phyloP scores from a whole-genome alignment of 2,329 filamentous ascomycete species.

The Aspergillus sp. region DNA sequence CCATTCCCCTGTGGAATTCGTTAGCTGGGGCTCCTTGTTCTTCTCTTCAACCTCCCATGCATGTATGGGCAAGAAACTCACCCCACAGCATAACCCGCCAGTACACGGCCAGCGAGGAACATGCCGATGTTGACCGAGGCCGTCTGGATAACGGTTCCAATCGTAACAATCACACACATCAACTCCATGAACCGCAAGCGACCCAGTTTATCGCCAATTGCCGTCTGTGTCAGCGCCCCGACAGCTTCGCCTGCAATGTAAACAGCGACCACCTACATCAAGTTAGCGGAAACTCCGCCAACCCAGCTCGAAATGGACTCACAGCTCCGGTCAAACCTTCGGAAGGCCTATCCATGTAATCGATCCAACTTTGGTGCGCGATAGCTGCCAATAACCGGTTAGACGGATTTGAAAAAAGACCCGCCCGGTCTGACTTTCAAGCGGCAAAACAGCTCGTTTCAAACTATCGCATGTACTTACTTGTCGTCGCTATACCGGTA shows the following conservation, averaged over 20 bases:
- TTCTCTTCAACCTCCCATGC: background rate
- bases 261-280: slow-evolving; percentile 51
- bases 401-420: background rate
- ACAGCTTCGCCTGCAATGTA: slow-evolving; percentile 61
- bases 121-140: slow-evolving; percentile 56
- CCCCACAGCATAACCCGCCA: slow-evolving; percentile 51
- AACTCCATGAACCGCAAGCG: slow-evolving; percentile 56
- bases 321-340: slow-evolving; percentile 56
- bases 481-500: slow-evolving; percentile 61
- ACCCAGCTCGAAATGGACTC: background rate
- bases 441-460: no score
- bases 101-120: slow-evolving; percentile 51
- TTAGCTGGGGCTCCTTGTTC: background rate
- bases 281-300: background rate
- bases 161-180: slow-evolving; percentile 55
- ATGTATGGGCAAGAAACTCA: slow-evolving; percentile 20
- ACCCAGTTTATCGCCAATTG: slow-evolving; percentile 54
- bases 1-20: slow-evolving; percentile 41
- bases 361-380: slow-evolving; percentile 59
- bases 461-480: slow-evolving; percentile 31
- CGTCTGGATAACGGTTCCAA: slow-evolving; percentile 55
- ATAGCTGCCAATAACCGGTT: slow-evolving; percentile 44
- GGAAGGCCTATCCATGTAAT: slow-evolving; percentile 58
- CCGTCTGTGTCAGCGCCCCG: slow-evolving; percentile 55
- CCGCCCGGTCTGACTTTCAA: no score